phyloP scores from a whole-genome alignment of 345 rosid genomes.

The Eucalyptus tenuipes region DNA sequence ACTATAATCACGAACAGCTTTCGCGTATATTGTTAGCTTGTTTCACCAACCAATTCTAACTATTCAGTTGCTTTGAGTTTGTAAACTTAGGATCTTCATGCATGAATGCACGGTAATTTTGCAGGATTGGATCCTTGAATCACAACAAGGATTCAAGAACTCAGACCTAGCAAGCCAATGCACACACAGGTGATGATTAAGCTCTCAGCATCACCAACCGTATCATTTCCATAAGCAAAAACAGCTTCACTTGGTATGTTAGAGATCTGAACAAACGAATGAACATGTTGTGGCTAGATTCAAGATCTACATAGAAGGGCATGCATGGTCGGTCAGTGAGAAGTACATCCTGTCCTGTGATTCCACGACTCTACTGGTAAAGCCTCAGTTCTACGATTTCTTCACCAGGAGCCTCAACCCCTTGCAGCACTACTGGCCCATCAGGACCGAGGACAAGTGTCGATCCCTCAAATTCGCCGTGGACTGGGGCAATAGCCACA shows the following conservation, averaged over 20 bases:
- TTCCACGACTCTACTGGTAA: conserved; percentile 19
- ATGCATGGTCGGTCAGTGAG: conserved; percentile 57
- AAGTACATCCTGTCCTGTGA: conserved; percentile 45
- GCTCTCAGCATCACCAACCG: neutral
- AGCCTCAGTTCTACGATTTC: conserved; percentile 34
- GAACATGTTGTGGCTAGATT: conserved; percentile 16
- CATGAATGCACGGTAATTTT: neutral
- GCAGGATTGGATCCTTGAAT: conserved; percentile 77
- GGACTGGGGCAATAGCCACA: conserved; percentile 60
- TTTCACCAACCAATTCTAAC: neutral
- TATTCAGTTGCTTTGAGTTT: neutral
- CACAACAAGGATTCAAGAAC: conserved; percentile 51
- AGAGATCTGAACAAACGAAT: neutral
- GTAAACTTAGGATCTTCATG: neutral
- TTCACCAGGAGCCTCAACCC: conserved; percentile 33
- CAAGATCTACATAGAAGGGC: conserved; percentile 75
- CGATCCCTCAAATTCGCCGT: conserved; percentile 63
- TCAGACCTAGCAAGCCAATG: conserved; percentile 73
- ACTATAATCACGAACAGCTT: neutral
- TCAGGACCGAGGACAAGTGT: conserved; percentile 37
- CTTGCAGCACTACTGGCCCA: conserved; percentile 60
- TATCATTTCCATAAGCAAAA: neutral
- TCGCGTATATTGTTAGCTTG: neutral
- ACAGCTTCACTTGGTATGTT: neutral
- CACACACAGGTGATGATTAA: conserved; percentile 31